A percentile compares a stretch with the other conserved stretches of the same genome.
These are phyloP conservation scores for Sanguinoderma infundibulare DNA, from an alignment of 1,284 basidiomycete genomes.

Conservation along the genomic window DNA sequence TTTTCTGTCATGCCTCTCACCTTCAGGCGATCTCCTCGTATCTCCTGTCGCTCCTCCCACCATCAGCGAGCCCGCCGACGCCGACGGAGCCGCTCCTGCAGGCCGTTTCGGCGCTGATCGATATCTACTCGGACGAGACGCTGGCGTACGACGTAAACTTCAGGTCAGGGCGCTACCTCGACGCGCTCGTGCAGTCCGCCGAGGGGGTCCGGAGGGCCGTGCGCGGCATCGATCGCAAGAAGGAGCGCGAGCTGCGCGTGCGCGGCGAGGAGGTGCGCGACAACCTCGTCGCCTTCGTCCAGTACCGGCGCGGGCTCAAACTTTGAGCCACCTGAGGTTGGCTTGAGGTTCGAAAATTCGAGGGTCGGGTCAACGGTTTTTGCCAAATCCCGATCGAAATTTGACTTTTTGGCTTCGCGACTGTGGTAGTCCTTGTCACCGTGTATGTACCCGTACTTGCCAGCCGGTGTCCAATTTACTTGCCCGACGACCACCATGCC, in stretches of 20 bases:
- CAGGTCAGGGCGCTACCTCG: constrained; percentile 49
- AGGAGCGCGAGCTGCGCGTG: constrained; percentile 46
- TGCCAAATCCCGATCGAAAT: constrained; percentile 1
- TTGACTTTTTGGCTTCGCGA: constrained; percentile 16
- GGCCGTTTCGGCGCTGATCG: constrained; percentile 85
- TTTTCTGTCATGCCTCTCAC: too few relatives aligned
- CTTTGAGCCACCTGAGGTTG: constrained; percentile 37
- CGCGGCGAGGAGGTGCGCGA: constrained; percentile 79
- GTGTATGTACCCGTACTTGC: neutral
- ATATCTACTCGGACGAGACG: constrained; percentile 93
- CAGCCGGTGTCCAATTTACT: constrained; percentile 21
- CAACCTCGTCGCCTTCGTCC: constrained; percentile 88
- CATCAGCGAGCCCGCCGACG: constrained; percentile 42
- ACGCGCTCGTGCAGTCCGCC: constrained; percentile 45
- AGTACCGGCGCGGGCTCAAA: constrained; percentile 74
- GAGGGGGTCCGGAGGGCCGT: constrained; percentile 51
- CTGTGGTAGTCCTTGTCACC: neutral
- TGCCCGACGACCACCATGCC: constrained; percentile 16
- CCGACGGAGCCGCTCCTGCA: constrained; percentile 82
- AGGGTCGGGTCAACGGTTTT: too few relatives aligned
- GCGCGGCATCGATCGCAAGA: constrained; percentile 45
- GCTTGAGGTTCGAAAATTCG: too few relatives aligned
- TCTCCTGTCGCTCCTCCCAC: constrained; percentile 62
- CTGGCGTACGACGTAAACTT: constrained; percentile 86
- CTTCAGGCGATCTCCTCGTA: constrained; percentile 71